Percentiles rank a stretch among this genome's conserved stretches.
Evolutionary conservation across 176 grass and related monocot genomes (phyloP).

Genomic region (Oryza officinalis): DNA sequence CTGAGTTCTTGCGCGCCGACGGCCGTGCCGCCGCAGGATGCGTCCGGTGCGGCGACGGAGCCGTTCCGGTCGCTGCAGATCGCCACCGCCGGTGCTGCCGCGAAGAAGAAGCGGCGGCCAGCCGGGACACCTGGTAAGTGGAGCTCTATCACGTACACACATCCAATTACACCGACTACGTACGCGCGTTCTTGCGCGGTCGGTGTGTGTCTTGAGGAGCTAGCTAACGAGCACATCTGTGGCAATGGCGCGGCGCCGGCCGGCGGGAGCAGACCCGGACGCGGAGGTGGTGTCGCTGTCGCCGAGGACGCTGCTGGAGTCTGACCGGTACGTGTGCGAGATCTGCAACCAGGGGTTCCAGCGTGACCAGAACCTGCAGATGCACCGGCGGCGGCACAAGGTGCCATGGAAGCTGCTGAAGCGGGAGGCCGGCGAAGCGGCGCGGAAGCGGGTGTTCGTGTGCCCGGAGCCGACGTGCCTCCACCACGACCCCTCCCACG

Average conservation of each 20-base stretch:
- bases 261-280: constrained; percentile 64
- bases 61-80: constrained; percentile 52
- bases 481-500: constrained; percentile 78
- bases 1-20: constrained; percentile 44
- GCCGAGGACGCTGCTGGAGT: constrained; percentile 82
- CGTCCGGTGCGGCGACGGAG: constrained; percentile 16
- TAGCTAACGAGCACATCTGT: neutral
- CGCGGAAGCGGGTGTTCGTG: constrained; percentile 79
- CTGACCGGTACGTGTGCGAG: constrained; percentile 78
- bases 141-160: constrained; percentile 7
- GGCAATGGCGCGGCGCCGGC: neutral
- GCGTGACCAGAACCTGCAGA: constrained; percentile 88
- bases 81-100: constrained; percentile 1
- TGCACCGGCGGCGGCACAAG: constrained; percentile 90
- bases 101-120: constrained; percentile 80
- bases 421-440: constrained; percentile 56
- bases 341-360: constrained; percentile 93
- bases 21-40: constrained; percentile 19
- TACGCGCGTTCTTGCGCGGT: neutral
- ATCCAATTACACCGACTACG: constrained; percentile 31
- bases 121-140: constrained; percentile 82
- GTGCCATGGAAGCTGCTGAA: constrained; percentile 90
- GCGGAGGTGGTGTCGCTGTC: constrained; percentile 95
- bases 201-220: neutral
- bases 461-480: constrained; percentile 94